phyloP scores from a whole-genome alignment of 2,329 filamentous ascomycete species.

The Pseudocercospora eumusae region DNA sequence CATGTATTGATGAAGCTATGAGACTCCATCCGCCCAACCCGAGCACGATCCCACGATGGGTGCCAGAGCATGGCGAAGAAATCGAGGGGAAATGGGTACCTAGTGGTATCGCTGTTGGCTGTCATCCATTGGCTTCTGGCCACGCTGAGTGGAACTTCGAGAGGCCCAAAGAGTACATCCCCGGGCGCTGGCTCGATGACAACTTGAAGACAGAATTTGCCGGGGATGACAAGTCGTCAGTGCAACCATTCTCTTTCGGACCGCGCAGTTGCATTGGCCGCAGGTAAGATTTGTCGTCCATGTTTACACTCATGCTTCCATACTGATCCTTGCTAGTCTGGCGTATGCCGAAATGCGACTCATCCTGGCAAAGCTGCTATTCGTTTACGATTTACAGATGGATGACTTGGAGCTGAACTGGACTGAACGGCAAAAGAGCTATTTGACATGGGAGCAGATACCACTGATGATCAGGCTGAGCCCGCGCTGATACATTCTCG shows the following conservation, averaged over 20 bases:
- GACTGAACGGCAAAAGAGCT: conserved; percentile 27
- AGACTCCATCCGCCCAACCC: conserved; percentile 18
- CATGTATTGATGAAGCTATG: conserved; percentile 20
- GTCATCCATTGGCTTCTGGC: conserved; percentile 12
- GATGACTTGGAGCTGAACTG: background rate
- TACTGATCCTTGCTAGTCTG: conserved; percentile 27
- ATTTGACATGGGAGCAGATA: conserved; percentile 38
- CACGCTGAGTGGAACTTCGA: conserved; percentile 14
- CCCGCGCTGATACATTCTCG: background rate
- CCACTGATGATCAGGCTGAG: conserved; percentile 24
- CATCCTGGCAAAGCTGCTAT: conserved; percentile 24
- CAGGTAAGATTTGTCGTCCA: background rate
- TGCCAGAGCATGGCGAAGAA: conserved; percentile 11
- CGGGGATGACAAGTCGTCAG: conserved; percentile 32
- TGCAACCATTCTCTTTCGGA: conserved; percentile 32
- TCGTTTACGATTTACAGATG: conserved; percentile 15
- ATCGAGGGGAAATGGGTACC: conserved; percentile 22
- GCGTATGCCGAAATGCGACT: conserved; percentile 44
- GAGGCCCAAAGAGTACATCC: conserved; percentile 11
- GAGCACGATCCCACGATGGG: background rate
- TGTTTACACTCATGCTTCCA: background rate
- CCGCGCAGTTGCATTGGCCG: conserved; percentile 17
- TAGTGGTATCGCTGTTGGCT: conserved; percentile 19
- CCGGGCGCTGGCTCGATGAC: conserved; percentile 21
- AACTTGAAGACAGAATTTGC: conserved; percentile 22